phyloP scores from a whole-genome alignment of 2,329 filamentous ascomycete species.

The Hypoxylon sp. region DNA sequence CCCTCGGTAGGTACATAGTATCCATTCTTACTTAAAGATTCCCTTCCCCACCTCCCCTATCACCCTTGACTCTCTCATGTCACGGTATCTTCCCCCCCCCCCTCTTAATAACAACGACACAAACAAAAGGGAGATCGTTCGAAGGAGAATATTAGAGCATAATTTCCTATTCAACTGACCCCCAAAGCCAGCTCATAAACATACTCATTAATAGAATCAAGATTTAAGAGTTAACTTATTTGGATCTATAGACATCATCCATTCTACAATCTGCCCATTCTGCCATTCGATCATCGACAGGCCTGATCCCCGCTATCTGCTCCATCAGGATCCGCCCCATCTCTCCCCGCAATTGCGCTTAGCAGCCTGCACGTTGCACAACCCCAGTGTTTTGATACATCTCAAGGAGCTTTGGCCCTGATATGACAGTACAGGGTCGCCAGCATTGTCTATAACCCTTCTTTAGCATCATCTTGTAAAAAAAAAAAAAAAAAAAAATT shows the following conservation, averaged over 20 bases:
- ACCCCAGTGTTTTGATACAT: conserved; percentile 12
- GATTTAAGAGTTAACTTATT: conserved; percentile 17
- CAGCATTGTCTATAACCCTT: conserved; percentile 19
- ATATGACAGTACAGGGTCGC: conserved; percentile 28
- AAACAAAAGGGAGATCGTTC: conserved; percentile 14
- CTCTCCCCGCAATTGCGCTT: conserved; percentile 39
- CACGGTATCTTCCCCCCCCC: conserved; percentile 1
- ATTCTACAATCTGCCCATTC: conserved; percentile 21
- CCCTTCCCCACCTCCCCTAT: conserved; percentile 13
- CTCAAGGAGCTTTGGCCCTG: conserved; percentile 18
- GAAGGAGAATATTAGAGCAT: conserved; percentile 9
- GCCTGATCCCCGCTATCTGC: conserved; percentile 22
- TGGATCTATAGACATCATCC: conserved; percentile 17
- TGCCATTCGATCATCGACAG: conserved; percentile 16
- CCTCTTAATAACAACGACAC: conserved; percentile 5
- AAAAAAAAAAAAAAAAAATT: no score
- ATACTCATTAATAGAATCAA: conserved; percentile 11
- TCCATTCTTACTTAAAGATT: conserved; percentile 11
- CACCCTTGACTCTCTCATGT: conserved; percentile 6
- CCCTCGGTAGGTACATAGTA: neutral
- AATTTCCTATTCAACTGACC: neutral
- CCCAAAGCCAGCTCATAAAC: conserved; percentile 24
- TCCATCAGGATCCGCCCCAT: conserved; percentile 5
- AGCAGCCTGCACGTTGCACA: conserved; percentile 10
- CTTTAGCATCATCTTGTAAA: conserved; percentile 13